Percentiles rank a stretch among this genome's conserved stretches.
phyloP scores from a whole-genome alignment of 192 early-diverging fungal species.

The Mortierella antarctica region DNA sequence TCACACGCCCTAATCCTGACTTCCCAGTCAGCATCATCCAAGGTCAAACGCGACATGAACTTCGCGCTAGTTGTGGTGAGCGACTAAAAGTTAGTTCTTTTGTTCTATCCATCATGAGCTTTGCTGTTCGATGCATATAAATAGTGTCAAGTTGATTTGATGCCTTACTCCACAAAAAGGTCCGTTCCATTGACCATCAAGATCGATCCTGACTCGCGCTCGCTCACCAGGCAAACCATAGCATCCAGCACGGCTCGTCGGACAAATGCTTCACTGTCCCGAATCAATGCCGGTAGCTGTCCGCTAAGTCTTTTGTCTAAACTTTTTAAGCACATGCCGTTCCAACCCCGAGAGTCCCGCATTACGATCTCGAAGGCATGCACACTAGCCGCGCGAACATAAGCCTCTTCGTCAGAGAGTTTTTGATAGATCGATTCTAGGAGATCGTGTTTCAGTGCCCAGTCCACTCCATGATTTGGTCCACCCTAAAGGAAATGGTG shows the following conservation, averaged over 20 bases:
- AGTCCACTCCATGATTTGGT: conserved; percentile 44
- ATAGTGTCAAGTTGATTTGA: background rate
- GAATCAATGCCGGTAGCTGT: conserved; percentile 56
- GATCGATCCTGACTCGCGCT: conserved; percentile 60
- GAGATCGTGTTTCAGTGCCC: conserved; percentile 56
- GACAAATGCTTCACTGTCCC: conserved; percentile 65
- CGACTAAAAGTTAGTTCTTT: background rate
- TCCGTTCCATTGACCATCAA: conserved; percentile 46
- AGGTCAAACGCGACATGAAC: conserved; percentile 51
- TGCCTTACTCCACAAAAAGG: conserved; percentile 36
- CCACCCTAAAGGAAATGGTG: conserved; percentile 12
- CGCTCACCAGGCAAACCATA: conserved; percentile 58
- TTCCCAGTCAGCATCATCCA: conserved; percentile 65
- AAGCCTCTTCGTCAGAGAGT: conserved; percentile 60
- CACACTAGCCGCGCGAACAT: conserved; percentile 64
- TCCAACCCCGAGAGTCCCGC: conserved; percentile 59
- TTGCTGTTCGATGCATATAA: background rate
- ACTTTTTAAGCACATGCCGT: conserved; percentile 53
- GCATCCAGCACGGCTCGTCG: conserved; percentile 62
- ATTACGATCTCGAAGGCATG: conserved; percentile 57
- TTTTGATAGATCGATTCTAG: conserved; percentile 51
- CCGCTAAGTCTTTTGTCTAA: conserved; percentile 42
- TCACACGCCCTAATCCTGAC: conserved; percentile 60
- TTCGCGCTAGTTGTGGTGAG: conserved; percentile 25
- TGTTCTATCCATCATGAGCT: background rate